Percentiles rank a stretch among this genome's conserved stretches.
phyloP scores from a whole-genome alignment of 345 rosid species.

The Luvunga scandens region DNA sequence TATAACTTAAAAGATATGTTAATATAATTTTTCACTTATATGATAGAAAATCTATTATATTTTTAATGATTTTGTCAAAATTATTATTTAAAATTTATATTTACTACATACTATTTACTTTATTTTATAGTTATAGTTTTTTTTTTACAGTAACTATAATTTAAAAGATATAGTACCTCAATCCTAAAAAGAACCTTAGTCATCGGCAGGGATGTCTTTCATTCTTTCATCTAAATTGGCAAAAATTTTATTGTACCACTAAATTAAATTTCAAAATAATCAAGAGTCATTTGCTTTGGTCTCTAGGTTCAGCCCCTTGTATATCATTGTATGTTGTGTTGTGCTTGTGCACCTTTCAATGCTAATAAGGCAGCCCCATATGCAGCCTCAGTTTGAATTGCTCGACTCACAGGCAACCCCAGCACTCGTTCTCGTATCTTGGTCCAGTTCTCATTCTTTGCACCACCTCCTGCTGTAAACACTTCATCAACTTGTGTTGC shows the following conservation, averaged over 20 bases:
- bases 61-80: no score
- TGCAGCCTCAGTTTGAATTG: conserved; percentile 81
- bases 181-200: no score
- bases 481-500: conserved; percentile 79
- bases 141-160: no score
- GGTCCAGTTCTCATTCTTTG: conserved; percentile 79
- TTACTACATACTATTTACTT: no score
- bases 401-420: conserved; percentile 67
- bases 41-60: no score
- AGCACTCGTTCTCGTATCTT: conserved; percentile 70
- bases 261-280: background rate
- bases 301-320: background rate
- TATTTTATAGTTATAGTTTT: no score
- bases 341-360: conserved; percentile 47
- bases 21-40: no score
- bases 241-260: background rate
- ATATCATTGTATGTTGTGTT: background rate
- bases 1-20: no score
- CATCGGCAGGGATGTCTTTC: no score
- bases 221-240: no score
- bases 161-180: no score
- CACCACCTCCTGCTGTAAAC: conserved; percentile 85
- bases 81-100: no score
- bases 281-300: background rate
- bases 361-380: conserved; percentile 90